Evolutionary conservation across 2,329 filamentous ascomycete genomes (phyloP), one percentile per base, ranked within the genome.

Genomic region (Ophiostoma tasmaniense): DNA sequence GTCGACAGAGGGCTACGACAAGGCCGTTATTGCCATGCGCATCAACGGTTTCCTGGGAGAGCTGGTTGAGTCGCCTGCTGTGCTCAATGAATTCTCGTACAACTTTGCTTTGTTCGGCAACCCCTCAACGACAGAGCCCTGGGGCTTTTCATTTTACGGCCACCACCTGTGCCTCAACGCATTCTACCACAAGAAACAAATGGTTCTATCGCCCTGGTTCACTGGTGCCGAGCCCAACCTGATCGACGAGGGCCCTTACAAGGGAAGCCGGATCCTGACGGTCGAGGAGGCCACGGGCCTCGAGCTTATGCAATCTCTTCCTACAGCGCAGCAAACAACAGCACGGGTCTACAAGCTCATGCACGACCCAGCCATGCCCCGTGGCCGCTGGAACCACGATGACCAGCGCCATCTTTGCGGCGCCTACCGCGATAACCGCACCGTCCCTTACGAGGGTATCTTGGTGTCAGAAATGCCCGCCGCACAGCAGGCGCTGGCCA

Each of bases 401-500:
- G 91, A 94, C 76, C 90, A 93, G 79, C 83, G 90, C 6, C 90
- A 93, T 74, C 76, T 92, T 4, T 91, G 90, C 75, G 91, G 91
- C 45, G 91, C 91, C 0, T 92, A 90, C 76, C 85, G 90, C 14
- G 91, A 94, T 74, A 95, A 94, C 76, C 84, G 90, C 13, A 78
- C 90, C 13, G 88, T 94, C 0, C 90, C 91, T 0, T 91, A 88
- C 75, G 88, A 93, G 77, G 91, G 91, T 0, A 77, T 91, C 6
- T 74, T 81, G 0, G 87, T 88, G 0, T 79, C 81, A 0, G 76
- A 80, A 0, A 78, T 91, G 67, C 76, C 76, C 0, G 1, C 75
- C 0, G 75, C 76, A 1, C 85, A 90, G 74, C 82, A 85, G 71
- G 75, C 78, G 0, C 77, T 87, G 5, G 77, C 92, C n/a, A 77